Conservation (phyloP, 1,139 yeast species). For the Geotrichum phurueaensis region DNA sequence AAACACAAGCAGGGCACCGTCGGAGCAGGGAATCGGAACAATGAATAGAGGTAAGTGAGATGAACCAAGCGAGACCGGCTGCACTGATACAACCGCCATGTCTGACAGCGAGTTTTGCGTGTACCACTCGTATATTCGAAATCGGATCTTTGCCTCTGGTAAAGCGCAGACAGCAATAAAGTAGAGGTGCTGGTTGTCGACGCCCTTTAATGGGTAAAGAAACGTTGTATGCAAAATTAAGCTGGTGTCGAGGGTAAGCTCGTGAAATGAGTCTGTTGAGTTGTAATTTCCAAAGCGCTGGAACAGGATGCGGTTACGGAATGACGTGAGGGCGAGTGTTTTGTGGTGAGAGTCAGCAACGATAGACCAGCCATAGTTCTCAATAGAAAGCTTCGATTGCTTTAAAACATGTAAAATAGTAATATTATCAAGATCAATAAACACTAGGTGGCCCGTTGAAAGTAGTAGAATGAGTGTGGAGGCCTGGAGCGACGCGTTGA, state of each 20-base stretch:
- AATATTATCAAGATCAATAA: neutral
- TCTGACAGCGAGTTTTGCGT: neutral
- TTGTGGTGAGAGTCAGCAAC: slow-evolving; percentile 2
- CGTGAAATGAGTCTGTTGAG: slow-evolving; percentile 1
- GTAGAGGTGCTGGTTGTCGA: neutral
- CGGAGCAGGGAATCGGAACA: slow-evolving; percentile 6
- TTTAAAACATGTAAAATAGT: neutral
- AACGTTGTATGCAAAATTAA: slow-evolving; percentile 3
- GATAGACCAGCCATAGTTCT: slow-evolving; percentile 5
- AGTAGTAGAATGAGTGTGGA: neutral
- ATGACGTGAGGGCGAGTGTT: slow-evolving; percentile 6
- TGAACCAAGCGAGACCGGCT: neutral
- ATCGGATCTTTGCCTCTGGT: neutral
- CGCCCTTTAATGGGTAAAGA: slow-evolving; percentile 7
- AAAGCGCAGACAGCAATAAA: neutral
- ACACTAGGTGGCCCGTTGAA: neutral
- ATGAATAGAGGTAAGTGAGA: slow-evolving; percentile 1
- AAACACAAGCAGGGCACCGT: slow-evolving; percentile 1
- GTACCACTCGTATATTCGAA: neutral
- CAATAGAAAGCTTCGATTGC: neutral
- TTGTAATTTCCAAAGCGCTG: neutral
- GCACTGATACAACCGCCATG: neutral
- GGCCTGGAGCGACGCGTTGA: neutral
- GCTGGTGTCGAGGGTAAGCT: neutral
- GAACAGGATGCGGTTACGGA: slow-evolving; percentile 4